A percentile compares a stretch with the other conserved stretches of the same genome.
Evolutionary conservation across 2,329 filamentous ascomycete genomes (phyloP).

Genomic region (Aspergillus chevalieri): DNA sequence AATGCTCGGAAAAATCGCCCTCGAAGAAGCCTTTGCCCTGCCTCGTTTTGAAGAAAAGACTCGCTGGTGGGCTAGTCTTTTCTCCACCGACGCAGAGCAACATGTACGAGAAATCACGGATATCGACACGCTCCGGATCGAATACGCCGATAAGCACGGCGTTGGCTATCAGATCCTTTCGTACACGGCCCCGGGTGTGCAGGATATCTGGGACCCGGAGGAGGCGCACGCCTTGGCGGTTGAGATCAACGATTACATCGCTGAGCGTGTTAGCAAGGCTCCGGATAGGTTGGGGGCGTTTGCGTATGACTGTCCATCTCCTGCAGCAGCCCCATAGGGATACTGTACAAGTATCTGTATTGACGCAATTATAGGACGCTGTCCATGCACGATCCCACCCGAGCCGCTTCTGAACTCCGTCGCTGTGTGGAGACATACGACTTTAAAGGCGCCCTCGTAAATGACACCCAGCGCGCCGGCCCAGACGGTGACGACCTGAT

Average conservation of each 20-base stretch:
- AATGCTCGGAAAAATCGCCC: constrained; percentile 53
- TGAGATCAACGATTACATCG: constrained; percentile 38
- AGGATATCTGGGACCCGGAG: constrained; percentile 34
- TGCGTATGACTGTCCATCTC: constrained; percentile 1
- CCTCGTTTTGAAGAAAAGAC: constrained; percentile 51
- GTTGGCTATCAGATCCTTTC: constrained; percentile 40
- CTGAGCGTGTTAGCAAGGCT: constrained; percentile 28
- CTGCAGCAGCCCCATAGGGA: not conserved
- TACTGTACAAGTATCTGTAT: not conserved
- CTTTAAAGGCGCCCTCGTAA: constrained; percentile 55
- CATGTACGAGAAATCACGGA: constrained; percentile 50
- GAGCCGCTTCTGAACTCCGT: constrained; percentile 24
- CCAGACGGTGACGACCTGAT: constrained; percentile 50
- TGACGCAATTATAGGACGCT: constrained; percentile 4
- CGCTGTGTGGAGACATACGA: constrained; percentile 49
- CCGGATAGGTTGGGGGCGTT: constrained; percentile 12
- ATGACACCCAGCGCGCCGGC: constrained; percentile 53
- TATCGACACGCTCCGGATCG: constrained; percentile 30
- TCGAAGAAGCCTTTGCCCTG: constrained; percentile 55
- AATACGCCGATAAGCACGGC: constrained; percentile 34
- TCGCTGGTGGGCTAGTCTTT: constrained; percentile 53
- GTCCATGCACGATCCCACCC: constrained; percentile 26
- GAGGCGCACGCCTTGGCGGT: constrained; percentile 33
- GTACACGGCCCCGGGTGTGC: constrained; percentile 39
- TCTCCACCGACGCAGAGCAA: constrained; percentile 50